phyloP scores from a whole-genome alignment of 2,329 filamentous ascomycete species.

The Stemphylium beticola region DNA sequence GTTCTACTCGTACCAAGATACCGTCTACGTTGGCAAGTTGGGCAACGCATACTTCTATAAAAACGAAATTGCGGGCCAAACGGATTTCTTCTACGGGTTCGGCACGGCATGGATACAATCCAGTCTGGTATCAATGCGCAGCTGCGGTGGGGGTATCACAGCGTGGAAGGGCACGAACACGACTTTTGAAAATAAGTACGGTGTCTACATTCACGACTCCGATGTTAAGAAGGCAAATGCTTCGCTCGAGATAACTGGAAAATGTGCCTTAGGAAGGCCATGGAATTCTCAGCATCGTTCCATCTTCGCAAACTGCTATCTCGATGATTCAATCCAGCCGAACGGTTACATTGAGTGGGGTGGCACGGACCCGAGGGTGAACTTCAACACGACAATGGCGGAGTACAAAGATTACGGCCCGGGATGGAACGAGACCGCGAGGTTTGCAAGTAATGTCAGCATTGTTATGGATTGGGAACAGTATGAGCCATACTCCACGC shows the following conservation, averaged over 20 bases:
- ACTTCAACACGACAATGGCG: conserved; percentile 60
- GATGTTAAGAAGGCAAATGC: conserved; percentile 62
- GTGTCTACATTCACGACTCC: conserved; percentile 67
- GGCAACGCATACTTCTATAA: conserved; percentile 70
- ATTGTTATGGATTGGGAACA: conserved; percentile 53
- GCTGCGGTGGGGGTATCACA: conserved; percentile 70
- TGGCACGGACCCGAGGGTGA: conserved; percentile 48
- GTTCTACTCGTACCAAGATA: conserved; percentile 73
- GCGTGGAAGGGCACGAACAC: conserved; percentile 74
- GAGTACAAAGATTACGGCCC: conserved; percentile 61
- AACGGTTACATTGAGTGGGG: conserved; percentile 64
- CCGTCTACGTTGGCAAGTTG: conserved; percentile 71
- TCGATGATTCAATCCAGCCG: conserved; percentile 61
- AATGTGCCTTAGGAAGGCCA: conserved; percentile 66
- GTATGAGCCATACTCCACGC: conserved; percentile 31
- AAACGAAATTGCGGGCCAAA: conserved; percentile 67
- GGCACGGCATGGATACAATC: conserved; percentile 67
- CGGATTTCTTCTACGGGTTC: conserved; percentile 73
- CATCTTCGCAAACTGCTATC: conserved; percentile 62
- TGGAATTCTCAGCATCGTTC: conserved; percentile 66
- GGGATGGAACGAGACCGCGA: conserved; percentile 59
- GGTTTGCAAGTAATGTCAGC: conserved; percentile 52
- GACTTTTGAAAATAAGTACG: conserved; percentile 70
- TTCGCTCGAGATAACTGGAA: conserved; percentile 46
- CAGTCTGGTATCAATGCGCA: conserved; percentile 61